Conservation (phyloP, 495 filamentous ascomycete species). For the Parathielavia hyrcaniae region DNA sequence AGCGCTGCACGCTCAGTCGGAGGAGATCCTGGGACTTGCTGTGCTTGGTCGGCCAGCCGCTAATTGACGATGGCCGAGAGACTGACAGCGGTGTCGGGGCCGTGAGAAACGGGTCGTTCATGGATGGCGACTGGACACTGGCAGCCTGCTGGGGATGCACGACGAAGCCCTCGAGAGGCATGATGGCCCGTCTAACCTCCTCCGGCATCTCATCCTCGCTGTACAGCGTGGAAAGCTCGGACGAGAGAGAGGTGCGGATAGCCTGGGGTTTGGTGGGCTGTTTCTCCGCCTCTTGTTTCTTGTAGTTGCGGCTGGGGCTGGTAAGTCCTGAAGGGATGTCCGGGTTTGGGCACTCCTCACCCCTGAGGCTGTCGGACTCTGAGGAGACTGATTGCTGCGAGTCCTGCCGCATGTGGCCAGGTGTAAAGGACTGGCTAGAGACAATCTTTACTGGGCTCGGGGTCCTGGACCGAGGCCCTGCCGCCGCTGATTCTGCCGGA, state of each 20-base stretch:
- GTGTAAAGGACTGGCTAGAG: background rate
- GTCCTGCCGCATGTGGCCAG: slow-evolving; percentile 23
- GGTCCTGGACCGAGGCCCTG: slow-evolving; percentile 15
- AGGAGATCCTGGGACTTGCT: slow-evolving; percentile 13
- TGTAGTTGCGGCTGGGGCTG: slow-evolving; percentile 24
- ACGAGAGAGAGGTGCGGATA: slow-evolving; percentile 33
- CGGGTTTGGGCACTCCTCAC: slow-evolving; percentile 18
- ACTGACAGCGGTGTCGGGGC: background rate
- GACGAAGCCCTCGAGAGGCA: slow-evolving; percentile 13
- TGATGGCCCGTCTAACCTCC: slow-evolving; percentile 16
- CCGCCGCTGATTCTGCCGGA: background rate
- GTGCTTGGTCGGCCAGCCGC: slow-evolving; percentile 10
- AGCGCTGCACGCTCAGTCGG: slow-evolving; percentile 16
- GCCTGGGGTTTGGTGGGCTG: slow-evolving; percentile 22
- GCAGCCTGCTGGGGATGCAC: slow-evolving; percentile 13
- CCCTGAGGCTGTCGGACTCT: slow-evolving; percentile 31
- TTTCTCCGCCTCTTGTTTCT: slow-evolving; percentile 15
- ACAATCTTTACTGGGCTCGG: slow-evolving; percentile 19
- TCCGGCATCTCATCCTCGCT: slow-evolving; percentile 40
- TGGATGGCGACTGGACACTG: slow-evolving; percentile 10
- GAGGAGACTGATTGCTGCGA: slow-evolving; percentile 36
- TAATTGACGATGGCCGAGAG: background rate
- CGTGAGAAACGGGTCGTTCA: slow-evolving; percentile 17
- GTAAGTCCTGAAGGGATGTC: slow-evolving; percentile 18
- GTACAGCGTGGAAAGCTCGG: slow-evolving; percentile 40